A percentile compares a stretch with the other conserved stretches of the same genome.
Evolutionary conservation across 495 filamentous ascomycete genomes (phyloP).

Genomic region (Penicillium cataractarum): DNA sequence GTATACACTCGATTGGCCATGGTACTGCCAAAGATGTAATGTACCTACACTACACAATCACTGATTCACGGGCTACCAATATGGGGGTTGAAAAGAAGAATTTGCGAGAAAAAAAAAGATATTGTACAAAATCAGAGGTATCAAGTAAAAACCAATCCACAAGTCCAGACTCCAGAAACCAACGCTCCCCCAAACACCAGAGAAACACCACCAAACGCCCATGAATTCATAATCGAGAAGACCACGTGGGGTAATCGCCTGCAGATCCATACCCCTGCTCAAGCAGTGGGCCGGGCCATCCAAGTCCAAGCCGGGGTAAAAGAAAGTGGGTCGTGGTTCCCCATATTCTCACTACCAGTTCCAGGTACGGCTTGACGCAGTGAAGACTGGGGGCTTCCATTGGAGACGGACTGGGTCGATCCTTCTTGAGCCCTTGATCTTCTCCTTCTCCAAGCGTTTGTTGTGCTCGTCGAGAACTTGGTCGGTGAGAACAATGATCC

Average conservation of each 20-base stretch:
- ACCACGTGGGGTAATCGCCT: neutral
- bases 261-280: no score
- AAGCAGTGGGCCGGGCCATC: no score
- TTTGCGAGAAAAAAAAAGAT: neutral
- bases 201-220: neutral
- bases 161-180: slow-evolving; percentile 5
- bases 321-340: no score
- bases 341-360: slow-evolving; percentile 70
- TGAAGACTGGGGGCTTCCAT: slow-evolving; percentile 97
- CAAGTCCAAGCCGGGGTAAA: no score
- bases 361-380: slow-evolving; percentile 87
- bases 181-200: slow-evolving; percentile 11
- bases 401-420: slow-evolving; percentile 79
- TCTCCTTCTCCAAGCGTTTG: slow-evolving; percentile 73
- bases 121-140: slow-evolving; percentile 10
- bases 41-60: no score
- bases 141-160: slow-evolving; percentile 5
- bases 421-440: slow-evolving; percentile 69
- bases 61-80: no score
- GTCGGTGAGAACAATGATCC: slow-evolving; percentile 85
- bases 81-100: no score
- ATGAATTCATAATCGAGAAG: neutral
- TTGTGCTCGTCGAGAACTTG: slow-evolving; percentile 78
- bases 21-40: neutral
- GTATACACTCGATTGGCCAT: neutral